A percentile compares a stretch with the other conserved stretches of the same genome.
These are phyloP conservation scores for Syncephalastrum racemosum DNA, from an alignment of 371 early-diverging fungal genomes.

Conservation along the genomic window DNA sequence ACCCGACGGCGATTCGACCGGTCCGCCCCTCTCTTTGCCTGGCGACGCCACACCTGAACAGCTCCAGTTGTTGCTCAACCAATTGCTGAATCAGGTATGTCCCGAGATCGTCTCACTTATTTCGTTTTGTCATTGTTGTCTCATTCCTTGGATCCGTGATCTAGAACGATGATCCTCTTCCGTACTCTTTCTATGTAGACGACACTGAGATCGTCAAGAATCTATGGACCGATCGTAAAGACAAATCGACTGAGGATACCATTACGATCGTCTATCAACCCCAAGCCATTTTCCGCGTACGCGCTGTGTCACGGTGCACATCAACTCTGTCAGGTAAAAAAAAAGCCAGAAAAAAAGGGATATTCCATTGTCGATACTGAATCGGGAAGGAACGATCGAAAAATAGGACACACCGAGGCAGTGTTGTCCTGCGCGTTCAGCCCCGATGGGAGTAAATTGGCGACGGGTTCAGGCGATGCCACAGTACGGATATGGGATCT, in stretches of 20 bases:
- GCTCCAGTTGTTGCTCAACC: constrained; percentile 84
- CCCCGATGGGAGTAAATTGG: constrained; percentile 90
- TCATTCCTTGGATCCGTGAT: background rate
- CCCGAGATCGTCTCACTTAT: no score
- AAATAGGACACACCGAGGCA: constrained; percentile 89
- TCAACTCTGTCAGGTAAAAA: constrained; percentile 73
- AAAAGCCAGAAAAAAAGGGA: background rate
- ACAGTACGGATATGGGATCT: constrained; percentile 98
- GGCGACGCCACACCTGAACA: constrained; percentile 83
- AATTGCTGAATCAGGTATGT: constrained; percentile 79
- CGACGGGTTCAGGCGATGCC: constrained; percentile 95
- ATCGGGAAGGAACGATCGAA: background rate
- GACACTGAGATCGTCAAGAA: constrained; percentile 76
- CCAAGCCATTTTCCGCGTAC: constrained; percentile 92
- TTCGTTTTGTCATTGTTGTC: background rate
- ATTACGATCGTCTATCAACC: constrained; percentile 89
- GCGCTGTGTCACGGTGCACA: constrained; percentile 89
- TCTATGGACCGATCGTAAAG: constrained; percentile 74
- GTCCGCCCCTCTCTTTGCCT: constrained; percentile 87
- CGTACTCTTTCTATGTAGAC: constrained; percentile 90
- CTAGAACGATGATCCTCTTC: constrained; percentile 78
- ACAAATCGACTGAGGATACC: constrained; percentile 80
- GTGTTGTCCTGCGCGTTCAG: constrained; percentile 86
- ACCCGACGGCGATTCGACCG: constrained; percentile 78
- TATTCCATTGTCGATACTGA: background rate